Percentiles rank a stretch among this genome's conserved stretches.
phyloP scores from a whole-genome alignment of 2,329 filamentous ascomycete genomes.

The Penicillium hesseltinei region DNA sequence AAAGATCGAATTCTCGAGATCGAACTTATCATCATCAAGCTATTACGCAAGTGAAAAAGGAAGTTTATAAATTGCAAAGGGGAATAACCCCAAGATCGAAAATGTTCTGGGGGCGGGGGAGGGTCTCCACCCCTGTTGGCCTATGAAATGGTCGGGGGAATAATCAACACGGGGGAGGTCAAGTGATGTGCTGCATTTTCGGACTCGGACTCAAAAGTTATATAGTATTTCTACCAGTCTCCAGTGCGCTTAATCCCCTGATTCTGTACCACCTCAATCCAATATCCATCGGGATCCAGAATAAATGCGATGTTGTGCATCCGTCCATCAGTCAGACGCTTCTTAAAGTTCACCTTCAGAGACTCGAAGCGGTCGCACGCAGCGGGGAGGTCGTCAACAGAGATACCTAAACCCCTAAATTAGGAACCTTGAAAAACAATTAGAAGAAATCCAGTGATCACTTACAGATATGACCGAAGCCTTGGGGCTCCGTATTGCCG shows the following conservation, averaged over 20 bases:
- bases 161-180: constrained; percentile 12
- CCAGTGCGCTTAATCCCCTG: constrained; percentile 43
- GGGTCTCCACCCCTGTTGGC: constrained; percentile 19
- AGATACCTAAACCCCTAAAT: constrained; percentile 54
- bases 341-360: constrained; percentile 85
- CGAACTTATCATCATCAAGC: constrained; percentile 6
- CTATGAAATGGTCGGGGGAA: constrained; percentile 20
- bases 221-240: constrained; percentile 19
- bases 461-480: constrained; percentile 89
- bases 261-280: constrained; percentile 75
- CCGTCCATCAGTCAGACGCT: constrained; percentile 81
- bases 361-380: constrained; percentile 85
- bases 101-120: constrained; percentile 15
- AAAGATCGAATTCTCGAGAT: not conserved
- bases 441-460: constrained; percentile 17
- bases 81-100: not conserved
- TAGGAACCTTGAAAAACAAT: not conserved
- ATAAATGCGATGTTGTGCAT: constrained; percentile 96
- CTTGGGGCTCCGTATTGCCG: constrained; percentile 86
- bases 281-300: constrained; percentile 83
- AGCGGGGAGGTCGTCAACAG: constrained; percentile 83
- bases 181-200: constrained; percentile 1
- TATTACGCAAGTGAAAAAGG: not conserved
- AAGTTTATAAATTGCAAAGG: not conserved
- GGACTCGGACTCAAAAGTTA: not conserved